Conservation (phyloP, 352 stramenopile species). For the Lagenidium giganteum region DNA sequence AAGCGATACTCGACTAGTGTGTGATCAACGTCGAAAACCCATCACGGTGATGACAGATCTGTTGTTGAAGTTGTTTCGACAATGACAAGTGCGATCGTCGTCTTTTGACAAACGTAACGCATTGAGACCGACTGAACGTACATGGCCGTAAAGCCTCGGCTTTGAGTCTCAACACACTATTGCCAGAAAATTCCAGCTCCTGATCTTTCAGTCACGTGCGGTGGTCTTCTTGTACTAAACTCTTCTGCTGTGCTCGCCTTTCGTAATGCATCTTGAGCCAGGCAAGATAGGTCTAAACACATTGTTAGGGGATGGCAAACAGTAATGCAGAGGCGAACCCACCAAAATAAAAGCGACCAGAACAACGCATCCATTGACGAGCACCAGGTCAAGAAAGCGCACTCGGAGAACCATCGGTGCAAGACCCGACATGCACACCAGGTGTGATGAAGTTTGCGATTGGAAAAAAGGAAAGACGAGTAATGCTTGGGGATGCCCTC, state of each 20-base stretch:
- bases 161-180: slow-evolving; percentile 29
- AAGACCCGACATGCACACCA: slow-evolving; percentile 23
- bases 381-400: slow-evolving; percentile 36
- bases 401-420: slow-evolving; percentile 34
- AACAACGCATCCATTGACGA: slow-evolving; percentile 36
- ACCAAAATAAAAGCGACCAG: slow-evolving; percentile 36
- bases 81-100: too few relatives aligned
- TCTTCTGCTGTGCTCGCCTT: slow-evolving; percentile 13
- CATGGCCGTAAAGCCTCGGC: slow-evolving; percentile 24
- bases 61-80: slow-evolving; percentile 24
- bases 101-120: too few relatives aligned
- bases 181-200: slow-evolving; percentile 41
- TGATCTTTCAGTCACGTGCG: slow-evolving; percentile 29
- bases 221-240: slow-evolving; percentile 25
- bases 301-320: too few relatives aligned
- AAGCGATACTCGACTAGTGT: slow-evolving; percentile 44
- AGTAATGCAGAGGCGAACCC: too few relatives aligned
- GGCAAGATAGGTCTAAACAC: slow-evolving; percentile 29
- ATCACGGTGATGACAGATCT: slow-evolving; percentile 37
- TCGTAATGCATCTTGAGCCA: slow-evolving; percentile 28
- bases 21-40: slow-evolving; percentile 54
- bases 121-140: slow-evolving; percentile 32
- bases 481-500: slow-evolving; percentile 49
- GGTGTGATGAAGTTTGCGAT: too few relatives aligned
- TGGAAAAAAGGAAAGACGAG: too few relatives aligned